Evolutionary conservation across 2,329 filamentous ascomycete species (phyloP), one percentile per base, ranked within the genome.

Genomic region (Davidsoniella eucalypti): DNA sequence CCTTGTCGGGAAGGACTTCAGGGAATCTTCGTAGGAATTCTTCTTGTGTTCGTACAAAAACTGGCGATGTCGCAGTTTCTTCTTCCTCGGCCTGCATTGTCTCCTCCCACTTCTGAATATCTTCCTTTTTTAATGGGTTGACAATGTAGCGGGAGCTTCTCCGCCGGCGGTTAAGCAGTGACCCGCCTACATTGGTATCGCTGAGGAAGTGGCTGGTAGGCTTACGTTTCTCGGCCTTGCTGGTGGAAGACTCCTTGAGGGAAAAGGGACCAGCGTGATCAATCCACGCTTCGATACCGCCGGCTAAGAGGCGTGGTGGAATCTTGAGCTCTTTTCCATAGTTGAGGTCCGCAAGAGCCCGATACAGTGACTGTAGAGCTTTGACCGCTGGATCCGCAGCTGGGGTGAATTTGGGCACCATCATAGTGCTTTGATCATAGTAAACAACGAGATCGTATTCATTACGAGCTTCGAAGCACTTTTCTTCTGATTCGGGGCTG

Each of bases 391-490:
- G 41, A 44, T 51, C 50, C 16, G 37, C 44, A 16, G 50, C 41
- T 33, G 29, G 29, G 14, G 9, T 5, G 17, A 56, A 48, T 14
- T 16, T 23, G 6, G 59, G 63, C 17, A 93, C 58, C 55, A 68
- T 56, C 64, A 73, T 52, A 59, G 84, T 70, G 61, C 72, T 54
- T 56, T 90, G 75, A 62, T 98, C 87, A 61, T 96, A 94, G 58
- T 93, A 92, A 0, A 98, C 84, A 9, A 98, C 75, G 40, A 95
- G 66, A 56, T 96, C 87, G 58, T 84, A 94, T 51, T 82, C 72
- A 55, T 88, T 74, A 12, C 82, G 75, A 51, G 77, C 68, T 40
- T 77, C 78, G 58, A 94, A 94, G 29, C 86, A 69, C 1, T 71
- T 66, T 56, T 84, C 80, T 61, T 98, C 92, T n/a, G 71, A 64